Evolutionary conservation across 192 early-diverging fungal species (phyloP), one percentile per base, ranked within the genome.

Genomic region (Chytriomyces sp.): DNA sequence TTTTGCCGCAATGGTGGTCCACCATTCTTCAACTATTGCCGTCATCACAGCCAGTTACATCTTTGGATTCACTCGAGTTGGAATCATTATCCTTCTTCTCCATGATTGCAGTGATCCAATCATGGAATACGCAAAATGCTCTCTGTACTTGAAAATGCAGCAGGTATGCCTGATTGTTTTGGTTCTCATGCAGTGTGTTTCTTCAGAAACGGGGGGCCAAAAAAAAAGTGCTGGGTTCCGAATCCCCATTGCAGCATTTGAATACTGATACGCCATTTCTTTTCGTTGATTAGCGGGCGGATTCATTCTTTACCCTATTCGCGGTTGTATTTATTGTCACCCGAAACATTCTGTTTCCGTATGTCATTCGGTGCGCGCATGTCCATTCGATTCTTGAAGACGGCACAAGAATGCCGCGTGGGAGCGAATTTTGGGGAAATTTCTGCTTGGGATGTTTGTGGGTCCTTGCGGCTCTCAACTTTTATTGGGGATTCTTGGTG

Each of bases 121-220:
- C 67, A 82, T 87, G 86, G 86, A 87, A 64, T 62, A 84, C 48
- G 86, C 86, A 5, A 87, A 87, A 63, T 76, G 81, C 66, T 65
- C 62, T 13, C 64, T 87, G 49, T 87, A 87, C 68, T 24, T 80
- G 11, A 79, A 79, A 46, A 70, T 77, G 45, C 80, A 86, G 44
- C 66, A 72, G 82, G 83, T 85, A 46, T 28, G 66, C 45, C 3
- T 45, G n/a, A 16, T 24, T 1, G n/a, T n/a, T 43, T 26, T 46
- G 6, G 62, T 26, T 64, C 26, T 11, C 62, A 3, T n/a, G 10
- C 28, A 28, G 20, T 0, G 53, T 18, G 16, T 18, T 57, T 11
- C 53, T 20, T 20, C 53, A 57, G 5, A 18, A 13, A 18, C 9
- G 50, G 50, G 18, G 18, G 16, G 64, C 6, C 6, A 35, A 35